Percentiles rank a stretch among this genome's conserved stretches.
These are phyloP conservation scores for Mucor lusitanicus DNA, from an alignment of 371 early-diverging fungal genomes.

Conservation along the genomic window DNA sequence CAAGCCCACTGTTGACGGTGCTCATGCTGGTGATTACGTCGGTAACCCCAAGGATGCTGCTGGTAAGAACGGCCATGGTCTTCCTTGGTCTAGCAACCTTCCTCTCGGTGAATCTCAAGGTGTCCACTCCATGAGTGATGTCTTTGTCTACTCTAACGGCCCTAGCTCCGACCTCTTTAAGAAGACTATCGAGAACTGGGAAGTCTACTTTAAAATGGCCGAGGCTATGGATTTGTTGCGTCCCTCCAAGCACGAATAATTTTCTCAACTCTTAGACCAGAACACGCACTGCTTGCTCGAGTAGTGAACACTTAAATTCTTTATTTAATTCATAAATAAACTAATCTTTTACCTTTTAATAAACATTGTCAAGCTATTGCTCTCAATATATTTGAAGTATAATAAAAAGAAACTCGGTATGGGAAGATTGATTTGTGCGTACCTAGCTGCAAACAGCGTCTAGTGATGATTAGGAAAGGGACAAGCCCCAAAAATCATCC, in stretches of 20 bases:
- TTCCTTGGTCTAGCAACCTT: slow-evolving; percentile 43
- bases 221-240: slow-evolving; percentile 28
- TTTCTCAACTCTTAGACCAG: not conserved
- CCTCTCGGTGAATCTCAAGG: slow-evolving; percentile 37
- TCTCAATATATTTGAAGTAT: too few species aligned
- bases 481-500: too few species aligned
- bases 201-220: slow-evolving; percentile 62
- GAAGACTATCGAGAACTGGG: slow-evolving; percentile 62
- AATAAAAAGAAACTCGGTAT: too few species aligned
- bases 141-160: slow-evolving; percentile 56
- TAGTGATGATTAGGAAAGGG: too few species aligned
- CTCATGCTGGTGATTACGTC: slow-evolving; percentile 25
- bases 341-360: too few species aligned
- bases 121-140: slow-evolving; percentile 66
- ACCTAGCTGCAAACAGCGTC: too few species aligned
- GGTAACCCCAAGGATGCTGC: slow-evolving; percentile 38
- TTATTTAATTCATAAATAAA: not conserved
- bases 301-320: not conserved
- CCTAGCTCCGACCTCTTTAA: slow-evolving; percentile 59
- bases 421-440: too few species aligned
- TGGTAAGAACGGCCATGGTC: slow-evolving; percentile 46
- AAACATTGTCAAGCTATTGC: too few species aligned
- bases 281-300: not conserved
- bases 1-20: slow-evolving; percentile 32
- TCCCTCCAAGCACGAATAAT: slow-evolving; percentile 17